A percentile compares a stretch with the other conserved stretches of the same genome.
Conservation (phyloP, 805 yeast genomes). For the Candida nemodendra region DNA sequence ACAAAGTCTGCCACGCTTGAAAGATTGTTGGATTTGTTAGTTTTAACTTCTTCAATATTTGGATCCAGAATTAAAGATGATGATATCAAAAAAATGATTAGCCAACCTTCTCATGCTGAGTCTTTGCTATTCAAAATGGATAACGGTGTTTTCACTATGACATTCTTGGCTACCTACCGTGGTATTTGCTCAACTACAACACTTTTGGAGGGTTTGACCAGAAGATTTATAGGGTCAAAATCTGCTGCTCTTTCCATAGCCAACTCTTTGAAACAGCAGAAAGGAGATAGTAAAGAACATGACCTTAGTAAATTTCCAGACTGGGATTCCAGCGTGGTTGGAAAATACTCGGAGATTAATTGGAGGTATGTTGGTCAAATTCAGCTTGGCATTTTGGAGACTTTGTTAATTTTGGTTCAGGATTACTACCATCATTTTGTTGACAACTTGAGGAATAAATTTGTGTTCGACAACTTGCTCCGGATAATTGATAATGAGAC, state of each 20-base stretch:
- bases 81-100: conserved; percentile 39
- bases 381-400: conserved; percentile 79
- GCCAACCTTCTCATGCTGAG: conserved; percentile 17
- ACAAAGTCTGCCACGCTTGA: conserved; percentile 70
- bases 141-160: conserved; percentile 59
- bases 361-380: conserved; percentile 71
- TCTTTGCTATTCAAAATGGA: conserved; percentile 51
- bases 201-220: conserved; percentile 50
- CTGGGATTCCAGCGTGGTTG: conserved; percentile 49
- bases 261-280: conserved; percentile 12
- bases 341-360: conserved; percentile 46
- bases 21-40: conserved; percentile 74
- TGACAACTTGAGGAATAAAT: conserved; percentile 60
- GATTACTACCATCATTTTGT: conserved; percentile 76
- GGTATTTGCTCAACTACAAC: conserved; percentile 59
- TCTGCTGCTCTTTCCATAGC: conserved; percentile 58
- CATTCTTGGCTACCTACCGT: conserved; percentile 68
- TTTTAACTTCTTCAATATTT: conserved; percentile 66
- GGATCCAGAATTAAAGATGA: conserved; percentile 39
- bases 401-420: conserved; percentile 64
- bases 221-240: conserved; percentile 59
- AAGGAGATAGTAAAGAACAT: background rate
- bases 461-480: conserved; percentile 59
- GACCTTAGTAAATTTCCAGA: conserved; percentile 40
- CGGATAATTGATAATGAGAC: conserved; percentile 69